Conservation (phyloP, 148 eudicot species). For the Arctostaphylos glauca region DNA sequence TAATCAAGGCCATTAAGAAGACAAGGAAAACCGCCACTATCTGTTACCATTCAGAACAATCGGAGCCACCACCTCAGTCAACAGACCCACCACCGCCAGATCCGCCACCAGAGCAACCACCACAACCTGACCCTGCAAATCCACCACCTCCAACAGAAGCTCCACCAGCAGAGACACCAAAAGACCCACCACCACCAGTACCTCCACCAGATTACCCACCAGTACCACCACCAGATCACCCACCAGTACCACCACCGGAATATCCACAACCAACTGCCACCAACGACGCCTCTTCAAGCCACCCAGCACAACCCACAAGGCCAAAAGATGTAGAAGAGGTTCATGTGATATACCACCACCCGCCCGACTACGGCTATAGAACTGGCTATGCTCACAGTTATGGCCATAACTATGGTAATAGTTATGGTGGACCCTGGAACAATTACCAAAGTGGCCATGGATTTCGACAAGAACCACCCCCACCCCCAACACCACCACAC, state of each 20-base stretch:
- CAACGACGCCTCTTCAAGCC: conserved; percentile 25
- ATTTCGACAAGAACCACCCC: conserved; percentile 27
- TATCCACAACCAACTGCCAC: conserved; percentile 28
- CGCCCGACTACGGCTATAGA: conserved; percentile 45
- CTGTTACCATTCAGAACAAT: conserved; percentile 67
- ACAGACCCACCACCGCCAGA: conserved; percentile 37
- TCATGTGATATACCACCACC: conserved; percentile 41
- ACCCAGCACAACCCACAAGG: conserved; percentile 34
- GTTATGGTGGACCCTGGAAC: conserved; percentile 26
- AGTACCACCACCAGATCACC: conserved; percentile 34
- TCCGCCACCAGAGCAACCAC: conserved; percentile 19
- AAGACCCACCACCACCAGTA: conserved; percentile 32
- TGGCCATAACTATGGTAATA: conserved; percentile 21
- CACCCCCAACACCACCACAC: conserved; percentile 16
- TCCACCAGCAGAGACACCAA: conserved; percentile 31
- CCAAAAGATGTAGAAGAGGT: conserved; percentile 45
- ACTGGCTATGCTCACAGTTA: conserved; percentile 25
- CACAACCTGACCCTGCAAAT: conserved; percentile 20
- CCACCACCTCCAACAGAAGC: conserved; percentile 25
- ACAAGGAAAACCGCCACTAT: conserved; percentile 70
- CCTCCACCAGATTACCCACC: conserved; percentile 34
- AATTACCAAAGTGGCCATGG: conserved; percentile 25
- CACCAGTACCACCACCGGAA: conserved; percentile 30
- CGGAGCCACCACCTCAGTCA: conserved; percentile 56
- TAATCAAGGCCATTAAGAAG: conserved; percentile 79